These are phyloP conservation scores for Catharanthus roseus DNA, from an alignment of 257 asterid species.

Conservation along the genomic window DNA sequence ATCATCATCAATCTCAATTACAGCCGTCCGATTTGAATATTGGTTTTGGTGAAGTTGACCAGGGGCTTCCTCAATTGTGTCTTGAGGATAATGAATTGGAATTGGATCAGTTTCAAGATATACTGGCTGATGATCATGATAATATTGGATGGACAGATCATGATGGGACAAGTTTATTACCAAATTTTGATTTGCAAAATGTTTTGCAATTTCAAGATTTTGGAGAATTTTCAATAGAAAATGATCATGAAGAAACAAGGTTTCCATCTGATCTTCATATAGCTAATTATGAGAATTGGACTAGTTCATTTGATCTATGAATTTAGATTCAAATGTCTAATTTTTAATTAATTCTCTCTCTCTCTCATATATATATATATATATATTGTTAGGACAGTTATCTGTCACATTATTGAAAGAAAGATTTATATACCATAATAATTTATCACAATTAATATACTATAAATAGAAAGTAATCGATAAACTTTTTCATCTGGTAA, in stretches of 20 bases:
- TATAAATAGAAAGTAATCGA: too few species aligned
- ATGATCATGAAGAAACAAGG: conserved; percentile 30
- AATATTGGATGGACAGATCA: conserved; percentile 30
- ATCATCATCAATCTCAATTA: conserved; percentile 25
- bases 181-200: conserved; percentile 31
- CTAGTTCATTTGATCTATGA: conserved; percentile 54
- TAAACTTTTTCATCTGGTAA: not conserved
- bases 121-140: conserved; percentile 41
- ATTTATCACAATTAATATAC: not conserved
- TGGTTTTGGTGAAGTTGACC: conserved; percentile 11
- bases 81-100: conserved; percentile 21
- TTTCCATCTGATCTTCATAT: conserved; percentile 30
- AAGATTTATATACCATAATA: not conserved
- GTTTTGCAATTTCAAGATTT: conserved; percentile 50
- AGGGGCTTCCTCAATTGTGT: conserved; percentile 10
- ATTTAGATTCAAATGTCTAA: too few species aligned
- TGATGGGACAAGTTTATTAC: conserved; percentile 24
- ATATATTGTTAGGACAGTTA: not conserved
- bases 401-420: not conserved
- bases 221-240: conserved; percentile 36
- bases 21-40: conserved; percentile 23
- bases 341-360: not conserved
- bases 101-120: conserved; percentile 35
- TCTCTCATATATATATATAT: too few species aligned
- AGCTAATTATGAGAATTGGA: conserved; percentile 45